Evolutionary conservation across 306 rosid species (phyloP).

Genomic region (Alnus glutinosa): DNA sequence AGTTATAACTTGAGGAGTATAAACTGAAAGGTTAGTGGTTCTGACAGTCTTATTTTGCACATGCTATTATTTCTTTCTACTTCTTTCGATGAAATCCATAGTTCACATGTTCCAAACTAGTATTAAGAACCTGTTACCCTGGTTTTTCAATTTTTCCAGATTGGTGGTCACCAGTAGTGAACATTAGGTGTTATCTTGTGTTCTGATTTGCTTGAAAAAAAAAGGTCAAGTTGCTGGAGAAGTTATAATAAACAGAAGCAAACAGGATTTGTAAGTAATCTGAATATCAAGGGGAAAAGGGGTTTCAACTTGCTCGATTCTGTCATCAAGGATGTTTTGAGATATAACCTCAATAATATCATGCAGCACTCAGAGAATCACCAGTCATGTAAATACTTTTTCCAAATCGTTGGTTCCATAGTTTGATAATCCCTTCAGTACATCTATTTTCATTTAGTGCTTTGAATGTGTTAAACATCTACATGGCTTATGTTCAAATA

Average conservation of each 20-base stretch:
- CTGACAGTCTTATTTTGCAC: neutral
- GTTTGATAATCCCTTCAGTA: neutral
- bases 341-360: neutral
- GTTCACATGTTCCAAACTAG: neutral
- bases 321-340: neutral
- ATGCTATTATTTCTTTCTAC: neutral
- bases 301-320: neutral
- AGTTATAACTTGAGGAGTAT: slow-evolving; percentile 32
- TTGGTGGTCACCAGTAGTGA: neutral
- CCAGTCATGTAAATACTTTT: neutral
- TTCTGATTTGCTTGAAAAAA: neutral
- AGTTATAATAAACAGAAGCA: neutral
- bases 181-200: neutral
- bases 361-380: neutral
- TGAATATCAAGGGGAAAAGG: neutral
- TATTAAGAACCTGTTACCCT: neutral
- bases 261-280: neutral
- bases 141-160: neutral
- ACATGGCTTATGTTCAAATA: neutral
- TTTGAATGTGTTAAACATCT: neutral
- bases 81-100: neutral
- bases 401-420: neutral
- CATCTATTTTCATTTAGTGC: neutral
- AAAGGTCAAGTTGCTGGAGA: neutral
- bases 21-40: slow-evolving; percentile 37